Evolutionary conservation across 2,329 filamentous ascomycete species (phyloP).

Genomic region (Neofusicoccum parvum): DNA sequence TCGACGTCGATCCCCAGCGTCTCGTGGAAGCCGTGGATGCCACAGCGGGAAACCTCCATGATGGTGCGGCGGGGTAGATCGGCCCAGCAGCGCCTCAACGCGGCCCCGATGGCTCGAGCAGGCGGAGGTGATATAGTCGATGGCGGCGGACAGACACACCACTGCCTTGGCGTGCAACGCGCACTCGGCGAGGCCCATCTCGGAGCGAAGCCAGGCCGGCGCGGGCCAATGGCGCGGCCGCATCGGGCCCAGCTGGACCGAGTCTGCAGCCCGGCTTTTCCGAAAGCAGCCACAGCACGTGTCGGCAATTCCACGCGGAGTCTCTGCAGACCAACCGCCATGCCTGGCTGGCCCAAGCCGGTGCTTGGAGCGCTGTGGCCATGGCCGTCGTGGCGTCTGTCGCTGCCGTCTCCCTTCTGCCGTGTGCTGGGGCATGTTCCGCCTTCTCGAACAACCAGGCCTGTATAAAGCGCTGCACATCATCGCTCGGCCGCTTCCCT

Average conservation of each 20-base stretch:
- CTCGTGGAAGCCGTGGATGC: constrained; percentile 45
- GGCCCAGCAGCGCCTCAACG: not conserved
- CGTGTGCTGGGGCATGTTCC: not conserved
- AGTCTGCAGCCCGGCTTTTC: not conserved
- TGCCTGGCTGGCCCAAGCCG: not conserved
- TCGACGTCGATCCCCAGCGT: constrained; percentile 44
- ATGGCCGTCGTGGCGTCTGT: not conserved
- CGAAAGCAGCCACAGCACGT: not conserved
- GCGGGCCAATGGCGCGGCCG: not conserved
- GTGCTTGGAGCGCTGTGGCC: not conserved
- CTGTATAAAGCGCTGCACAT: not conserved
- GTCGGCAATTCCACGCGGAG: not conserved
- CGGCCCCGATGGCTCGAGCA: not conserved
- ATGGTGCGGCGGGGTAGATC: not conserved
- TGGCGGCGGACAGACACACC: not conserved
- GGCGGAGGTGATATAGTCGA: not conserved
- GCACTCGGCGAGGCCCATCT: not conserved
- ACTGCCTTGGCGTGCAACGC: not conserved
- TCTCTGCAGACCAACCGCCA: not conserved
- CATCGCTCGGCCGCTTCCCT: not conserved
- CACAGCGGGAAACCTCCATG: constrained; percentile 36
- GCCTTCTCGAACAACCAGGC: not conserved
- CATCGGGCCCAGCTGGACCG: not conserved
- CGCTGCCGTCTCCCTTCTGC: not conserved
- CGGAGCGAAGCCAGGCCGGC: not conserved